Percentiles rank a stretch among this genome's conserved stretches.
Conservation (phyloP, 1,139 yeast genomes). For the Kodamaea anthophila region DNA sequence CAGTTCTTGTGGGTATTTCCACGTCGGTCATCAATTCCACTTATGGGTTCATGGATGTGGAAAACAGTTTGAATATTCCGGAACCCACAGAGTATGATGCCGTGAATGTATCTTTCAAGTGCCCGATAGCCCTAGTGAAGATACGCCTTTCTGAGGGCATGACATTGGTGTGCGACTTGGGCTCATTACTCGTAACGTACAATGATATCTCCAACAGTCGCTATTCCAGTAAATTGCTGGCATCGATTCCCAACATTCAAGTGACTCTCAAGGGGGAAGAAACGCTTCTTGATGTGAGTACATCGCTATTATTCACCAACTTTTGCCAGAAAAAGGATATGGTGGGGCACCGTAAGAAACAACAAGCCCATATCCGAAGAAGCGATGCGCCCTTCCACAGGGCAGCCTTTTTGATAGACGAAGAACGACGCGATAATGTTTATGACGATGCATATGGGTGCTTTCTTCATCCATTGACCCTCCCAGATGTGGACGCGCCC, state of each 20-base stretch:
- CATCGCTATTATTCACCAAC: conserved; percentile 55
- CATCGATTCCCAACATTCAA: conserved; percentile 44
- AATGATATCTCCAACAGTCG: conserved; percentile 68
- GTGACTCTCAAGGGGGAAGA: conserved; percentile 22
- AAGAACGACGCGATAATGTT: conserved; percentile 33
- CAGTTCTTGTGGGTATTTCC: conserved; percentile 40
- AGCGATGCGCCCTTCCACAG: conserved; percentile 87
- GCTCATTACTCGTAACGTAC: conserved; percentile 39
- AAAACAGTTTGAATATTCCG: conserved; percentile 60
- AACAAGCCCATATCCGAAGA: conserved; percentile 56
- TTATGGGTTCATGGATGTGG: conserved; percentile 65
- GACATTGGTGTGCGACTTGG: conserved; percentile 21
- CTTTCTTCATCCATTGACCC: conserved; percentile 55
- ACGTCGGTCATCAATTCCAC: conserved; percentile 44
- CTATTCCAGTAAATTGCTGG: conserved; percentile 52
- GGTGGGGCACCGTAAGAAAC: conserved; percentile 41
- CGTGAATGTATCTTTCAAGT: conserved; percentile 48
- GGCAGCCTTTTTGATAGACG: conserved; percentile 60
- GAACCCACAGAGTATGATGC: conserved; percentile 62
- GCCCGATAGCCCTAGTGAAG: conserved; percentile 29
- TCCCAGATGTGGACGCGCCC: conserved; percentile 66
- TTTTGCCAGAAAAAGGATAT: conserved; percentile 53
- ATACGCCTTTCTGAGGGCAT: conserved; percentile 15
- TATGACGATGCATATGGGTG: conserved; percentile 47
- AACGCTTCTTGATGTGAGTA: conserved; percentile 32